These are phyloP conservation scores for Geotrichum reessii DNA, from an alignment of 1,139 yeast species.

Conservation along the genomic window DNA sequence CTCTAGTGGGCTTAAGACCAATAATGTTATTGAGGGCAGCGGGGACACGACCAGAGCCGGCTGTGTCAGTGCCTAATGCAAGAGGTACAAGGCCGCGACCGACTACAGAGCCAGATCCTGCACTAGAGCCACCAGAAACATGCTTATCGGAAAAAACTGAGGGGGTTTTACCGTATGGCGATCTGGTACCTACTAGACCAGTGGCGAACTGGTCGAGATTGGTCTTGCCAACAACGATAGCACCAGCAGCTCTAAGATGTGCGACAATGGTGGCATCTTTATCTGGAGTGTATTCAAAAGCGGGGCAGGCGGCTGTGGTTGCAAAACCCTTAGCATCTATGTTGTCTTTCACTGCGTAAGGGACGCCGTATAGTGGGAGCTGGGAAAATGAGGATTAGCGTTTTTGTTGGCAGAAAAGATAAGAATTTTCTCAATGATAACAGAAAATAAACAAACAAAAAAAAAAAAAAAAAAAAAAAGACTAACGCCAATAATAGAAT, in stretches of 20 bases:
- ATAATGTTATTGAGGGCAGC: constrained; percentile 90
- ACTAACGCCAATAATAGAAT: too few species aligned
- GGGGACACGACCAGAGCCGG: constrained; percentile 98
- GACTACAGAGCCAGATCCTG: constrained; percentile 91
- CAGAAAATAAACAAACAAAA: not conserved
- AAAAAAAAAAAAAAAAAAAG: too few species aligned
- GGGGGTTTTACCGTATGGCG: constrained; percentile 87
- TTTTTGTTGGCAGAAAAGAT: not conserved
- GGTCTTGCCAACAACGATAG: constrained; percentile 85
- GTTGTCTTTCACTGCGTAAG: constrained; percentile 90
- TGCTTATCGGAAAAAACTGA: constrained; percentile 68
- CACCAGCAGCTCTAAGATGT: constrained; percentile 73
- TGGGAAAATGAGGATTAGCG: constrained; percentile 2
- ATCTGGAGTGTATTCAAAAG: constrained; percentile 60
- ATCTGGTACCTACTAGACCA: constrained; percentile 89
- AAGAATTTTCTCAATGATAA: not conserved
- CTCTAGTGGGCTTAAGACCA: constrained; percentile 89
- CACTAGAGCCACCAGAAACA: constrained; percentile 90
- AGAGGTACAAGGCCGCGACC: constrained; percentile 85
- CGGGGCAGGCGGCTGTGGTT: constrained; percentile 95
- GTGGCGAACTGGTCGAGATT: constrained; percentile 95
- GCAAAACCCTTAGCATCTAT: constrained; percentile 76
- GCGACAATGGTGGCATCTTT: constrained; percentile 70
- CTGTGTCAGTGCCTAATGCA: constrained; percentile 92
- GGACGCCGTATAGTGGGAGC: constrained; percentile 80